Evolutionary conservation across 2,329 filamentous ascomycete genomes (phyloP).

Genomic region (Rhynchosporium graminicola): DNA sequence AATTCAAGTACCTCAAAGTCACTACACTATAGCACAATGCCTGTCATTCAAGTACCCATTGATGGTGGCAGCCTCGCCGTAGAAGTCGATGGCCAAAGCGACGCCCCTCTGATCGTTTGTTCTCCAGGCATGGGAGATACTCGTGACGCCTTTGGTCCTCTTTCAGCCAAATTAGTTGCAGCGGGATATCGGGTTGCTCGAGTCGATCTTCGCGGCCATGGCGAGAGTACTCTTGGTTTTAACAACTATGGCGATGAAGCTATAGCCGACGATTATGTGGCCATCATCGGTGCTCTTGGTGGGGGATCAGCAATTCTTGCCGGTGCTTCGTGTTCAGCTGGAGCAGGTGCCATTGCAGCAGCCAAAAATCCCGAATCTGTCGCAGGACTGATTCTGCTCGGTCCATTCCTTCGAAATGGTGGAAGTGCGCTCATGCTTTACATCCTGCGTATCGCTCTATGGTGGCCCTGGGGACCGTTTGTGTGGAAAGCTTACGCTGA

Average conservation of each 20-base stretch:
- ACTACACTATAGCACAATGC: neutral
- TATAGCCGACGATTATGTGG: conserved; percentile 14
- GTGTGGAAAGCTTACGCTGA: conserved; percentile 7
- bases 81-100: conserved; percentile 15
- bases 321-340: conserved; percentile 13
- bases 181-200: conserved; percentile 17
- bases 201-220: conserved; percentile 19
- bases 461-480: conserved; percentile 13
- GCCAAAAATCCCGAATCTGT: conserved; percentile 8
- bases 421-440: neutral
- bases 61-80: conserved; percentile 17
- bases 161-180: conserved; percentile 13
- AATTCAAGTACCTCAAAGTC: neutral
- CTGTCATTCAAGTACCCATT: conserved; percentile 4
- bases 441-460: conserved; percentile 5
- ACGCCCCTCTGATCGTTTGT: conserved; percentile 17
- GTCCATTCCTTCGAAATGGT: conserved; percentile 12
- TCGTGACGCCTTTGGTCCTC: conserved; percentile 15
- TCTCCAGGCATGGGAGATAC: conserved; percentile 20
- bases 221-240: conserved; percentile 14
- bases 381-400: conserved; percentile 10
- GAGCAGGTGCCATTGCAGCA: conserved; percentile 13
- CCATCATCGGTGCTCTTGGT: conserved; percentile 12
- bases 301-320: conserved; percentile 13
- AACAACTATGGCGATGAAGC: conserved; percentile 17